Conservation (phyloP, 768 basidiomycete species). For the Russula compacta region DNA sequence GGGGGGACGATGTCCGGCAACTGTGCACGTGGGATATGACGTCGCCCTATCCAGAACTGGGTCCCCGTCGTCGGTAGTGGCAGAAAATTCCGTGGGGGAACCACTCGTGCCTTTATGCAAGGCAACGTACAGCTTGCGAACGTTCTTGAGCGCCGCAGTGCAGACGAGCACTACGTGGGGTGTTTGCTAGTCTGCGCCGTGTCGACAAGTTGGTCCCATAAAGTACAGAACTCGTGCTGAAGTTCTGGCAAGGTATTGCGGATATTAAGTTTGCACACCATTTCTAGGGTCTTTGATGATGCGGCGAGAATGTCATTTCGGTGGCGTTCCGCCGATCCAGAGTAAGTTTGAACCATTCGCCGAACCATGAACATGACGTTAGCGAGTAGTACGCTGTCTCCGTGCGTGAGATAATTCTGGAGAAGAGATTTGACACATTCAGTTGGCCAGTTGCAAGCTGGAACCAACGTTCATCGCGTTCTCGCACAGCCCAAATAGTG, state of each 20-base stretch:
- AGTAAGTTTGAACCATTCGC: neutral
- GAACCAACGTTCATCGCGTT: slow-evolving; percentile 1
- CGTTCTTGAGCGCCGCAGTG: neutral
- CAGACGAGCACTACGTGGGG: neutral
- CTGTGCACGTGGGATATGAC: neutral
- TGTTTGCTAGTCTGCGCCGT: neutral
- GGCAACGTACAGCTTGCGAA: neutral
- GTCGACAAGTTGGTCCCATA: neutral
- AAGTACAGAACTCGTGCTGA: neutral
- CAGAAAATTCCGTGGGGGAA: neutral
- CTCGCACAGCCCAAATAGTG: neutral
- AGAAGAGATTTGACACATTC: neutral
- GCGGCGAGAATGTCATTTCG: neutral
- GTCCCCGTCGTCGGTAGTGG: neutral
- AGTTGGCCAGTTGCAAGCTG: neutral
- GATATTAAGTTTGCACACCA: neutral
- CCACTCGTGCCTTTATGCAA: neutral
- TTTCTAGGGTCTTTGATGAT: neutral
- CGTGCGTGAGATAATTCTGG: neutral
- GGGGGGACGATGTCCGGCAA: neutral
- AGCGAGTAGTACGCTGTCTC: neutral
- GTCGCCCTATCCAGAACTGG: neutral
- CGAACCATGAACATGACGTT: neutral
- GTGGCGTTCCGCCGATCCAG: neutral
- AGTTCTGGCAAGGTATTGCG: neutral